A percentile compares a stretch with the other conserved stretches of the same genome.
phyloP scores from a whole-genome alignment of 129 eudicot species.

The carrot (Daucus carota) region DNA sequence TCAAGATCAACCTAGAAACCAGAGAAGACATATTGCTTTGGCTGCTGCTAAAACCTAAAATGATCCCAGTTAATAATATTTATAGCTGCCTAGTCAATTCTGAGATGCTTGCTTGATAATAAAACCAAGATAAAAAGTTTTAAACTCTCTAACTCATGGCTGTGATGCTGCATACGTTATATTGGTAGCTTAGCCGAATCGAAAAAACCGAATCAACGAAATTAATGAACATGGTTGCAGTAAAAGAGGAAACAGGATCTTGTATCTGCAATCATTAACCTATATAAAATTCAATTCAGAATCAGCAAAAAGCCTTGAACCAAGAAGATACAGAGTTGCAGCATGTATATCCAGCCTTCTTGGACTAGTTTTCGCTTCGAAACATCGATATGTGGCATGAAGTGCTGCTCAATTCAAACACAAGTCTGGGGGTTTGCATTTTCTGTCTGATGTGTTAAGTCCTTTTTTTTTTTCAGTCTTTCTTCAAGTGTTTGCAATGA shows the following conservation, averaged over 20 bases:
- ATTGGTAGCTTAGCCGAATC: neutral
- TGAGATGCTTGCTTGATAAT: neutral
- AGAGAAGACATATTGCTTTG: neutral
- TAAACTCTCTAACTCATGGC: neutral
- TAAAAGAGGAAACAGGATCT: constrained; percentile 1
- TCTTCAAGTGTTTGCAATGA: neutral
- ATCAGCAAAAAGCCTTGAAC: neutral
- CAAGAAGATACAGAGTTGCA: constrained; percentile 5
- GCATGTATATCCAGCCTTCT: constrained; percentile 9
- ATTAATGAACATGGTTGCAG: neutral
- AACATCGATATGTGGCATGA: neutral
- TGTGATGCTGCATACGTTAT: neutral
- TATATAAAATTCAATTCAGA: neutral
- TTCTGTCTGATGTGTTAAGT: neutral
- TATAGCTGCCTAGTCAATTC: neutral
- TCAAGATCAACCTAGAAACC: neutral
- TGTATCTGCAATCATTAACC: neutral
- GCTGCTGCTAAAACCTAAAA: neutral
- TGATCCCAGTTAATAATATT: neutral
- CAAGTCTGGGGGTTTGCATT: neutral
- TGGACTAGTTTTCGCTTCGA: constrained; percentile 1
- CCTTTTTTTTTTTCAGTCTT: neutral
- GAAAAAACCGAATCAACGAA: neutral
- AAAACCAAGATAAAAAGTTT: neutral
- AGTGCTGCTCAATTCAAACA: constrained; percentile 5